Evolutionary conservation across 768 basidiomycete species (phyloP).

Genomic region (Pleurotus salmoneostramineus): DNA sequence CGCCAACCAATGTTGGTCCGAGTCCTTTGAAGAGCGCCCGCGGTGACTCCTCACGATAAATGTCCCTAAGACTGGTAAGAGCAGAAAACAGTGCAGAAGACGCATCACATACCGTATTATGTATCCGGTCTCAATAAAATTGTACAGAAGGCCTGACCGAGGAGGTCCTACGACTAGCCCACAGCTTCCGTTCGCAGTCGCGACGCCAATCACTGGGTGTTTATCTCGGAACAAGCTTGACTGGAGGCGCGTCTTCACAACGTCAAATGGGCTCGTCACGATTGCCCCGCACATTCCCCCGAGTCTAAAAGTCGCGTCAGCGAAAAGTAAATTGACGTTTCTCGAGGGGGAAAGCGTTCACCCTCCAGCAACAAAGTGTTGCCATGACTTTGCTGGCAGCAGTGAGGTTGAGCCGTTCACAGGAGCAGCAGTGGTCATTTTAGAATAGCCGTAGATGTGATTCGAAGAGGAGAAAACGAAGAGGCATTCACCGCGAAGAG

Average conservation of each 20-base stretch:
- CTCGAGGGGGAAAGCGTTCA: constrained; percentile 21
- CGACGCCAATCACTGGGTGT: constrained; percentile 32
- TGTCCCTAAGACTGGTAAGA: constrained; percentile 52
- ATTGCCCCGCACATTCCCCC: constrained; percentile 98
- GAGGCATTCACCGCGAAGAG: neutral
- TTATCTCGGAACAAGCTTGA: constrained; percentile 71
- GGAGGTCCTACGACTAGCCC: constrained; percentile 35
- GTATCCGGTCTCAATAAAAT: constrained; percentile 92
- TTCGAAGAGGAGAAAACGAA: neutral
- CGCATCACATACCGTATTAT: constrained; percentile 67
- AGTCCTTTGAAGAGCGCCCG: constrained; percentile 92
- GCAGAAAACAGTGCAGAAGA: neutral
- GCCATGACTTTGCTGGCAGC: constrained; percentile 76
- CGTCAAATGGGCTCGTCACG: constrained; percentile 96
- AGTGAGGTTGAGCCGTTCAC: constrained; percentile 24
- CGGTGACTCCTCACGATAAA: constrained; percentile 84
- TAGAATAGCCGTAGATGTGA: neutral
- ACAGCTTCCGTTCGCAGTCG: constrained; percentile 31
- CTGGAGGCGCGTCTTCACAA: constrained; percentile 96
- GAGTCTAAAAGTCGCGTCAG: constrained; percentile 43
- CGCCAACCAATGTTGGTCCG: constrained; percentile 91
- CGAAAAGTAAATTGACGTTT: constrained; percentile 2
- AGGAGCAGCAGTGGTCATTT: constrained; percentile 12
- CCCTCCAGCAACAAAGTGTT: constrained; percentile 86
- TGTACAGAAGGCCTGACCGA: constrained; percentile 65